Conservation (phyloP, 2,329 filamentous ascomycete species). For the Diplodia mutila region DNA sequence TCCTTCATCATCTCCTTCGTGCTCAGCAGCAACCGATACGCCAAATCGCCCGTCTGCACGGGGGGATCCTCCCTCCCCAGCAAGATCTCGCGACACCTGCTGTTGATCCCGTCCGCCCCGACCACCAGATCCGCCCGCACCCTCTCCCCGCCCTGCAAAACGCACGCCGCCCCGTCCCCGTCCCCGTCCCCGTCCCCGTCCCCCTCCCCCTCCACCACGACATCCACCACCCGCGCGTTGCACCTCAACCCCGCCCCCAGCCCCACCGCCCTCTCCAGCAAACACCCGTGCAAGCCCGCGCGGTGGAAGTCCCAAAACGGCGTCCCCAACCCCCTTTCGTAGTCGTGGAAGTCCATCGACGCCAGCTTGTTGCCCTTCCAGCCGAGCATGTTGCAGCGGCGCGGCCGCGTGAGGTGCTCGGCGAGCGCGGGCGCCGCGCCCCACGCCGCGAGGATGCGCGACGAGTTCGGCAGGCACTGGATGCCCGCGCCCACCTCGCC, state of each 20-base stretch:
- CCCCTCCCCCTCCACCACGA: constrained; percentile 38
- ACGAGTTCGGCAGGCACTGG: constrained; percentile 54
- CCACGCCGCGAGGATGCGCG: constrained; percentile 54
- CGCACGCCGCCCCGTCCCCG: constrained; percentile 47
- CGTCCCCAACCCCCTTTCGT: constrained; percentile 45
- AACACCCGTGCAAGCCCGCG: constrained; percentile 54
- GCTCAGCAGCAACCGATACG: constrained; percentile 54
- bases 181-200: constrained; percentile 35
- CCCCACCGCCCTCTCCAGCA: constrained; percentile 53
- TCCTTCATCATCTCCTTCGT: constrained; percentile 53
- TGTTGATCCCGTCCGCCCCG: constrained; percentile 55
- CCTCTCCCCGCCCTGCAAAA: constrained; percentile 41
- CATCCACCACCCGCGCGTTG: constrained; percentile 49
- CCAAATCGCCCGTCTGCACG: constrained; percentile 55
- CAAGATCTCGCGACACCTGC: constrained; percentile 50
- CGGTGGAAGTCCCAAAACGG: constrained; percentile 62
- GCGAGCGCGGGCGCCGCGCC: constrained; percentile 50
- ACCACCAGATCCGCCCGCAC: constrained; percentile 48
- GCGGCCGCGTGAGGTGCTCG: constrained; percentile 48
- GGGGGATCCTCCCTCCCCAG: constrained; percentile 53
- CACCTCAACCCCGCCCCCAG: constrained; percentile 54
- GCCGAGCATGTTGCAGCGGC: constrained; percentile 54
- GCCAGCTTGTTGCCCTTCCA: constrained; percentile 59
- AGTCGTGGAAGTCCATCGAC: constrained; percentile 53
- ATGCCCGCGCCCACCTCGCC: constrained; percentile 57